Base-by-base conservation (phyloP, 306 rosid genomes). In the Casuarina equisetifolia region DNA sequence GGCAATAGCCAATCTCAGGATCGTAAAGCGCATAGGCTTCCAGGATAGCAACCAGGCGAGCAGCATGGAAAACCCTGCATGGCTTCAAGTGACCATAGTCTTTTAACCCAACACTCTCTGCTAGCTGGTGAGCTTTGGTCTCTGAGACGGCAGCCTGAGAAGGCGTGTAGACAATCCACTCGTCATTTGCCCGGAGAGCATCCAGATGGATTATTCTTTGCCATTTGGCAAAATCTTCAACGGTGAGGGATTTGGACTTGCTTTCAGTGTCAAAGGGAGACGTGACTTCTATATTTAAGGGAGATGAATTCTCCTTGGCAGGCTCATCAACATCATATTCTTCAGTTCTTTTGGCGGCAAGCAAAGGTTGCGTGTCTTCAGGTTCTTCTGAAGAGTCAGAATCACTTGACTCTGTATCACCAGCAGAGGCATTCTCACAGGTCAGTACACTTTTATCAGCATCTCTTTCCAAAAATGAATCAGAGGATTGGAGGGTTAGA, bases 1-100 rank as follows among this genome's bases (percentile, higher is more conserved):
- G 98, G 86, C 98, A 95, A 85, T 95, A 95, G 53, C 98, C 98
- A 75, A 95, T 95, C 86, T 95, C 98, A 45, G 98, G 97, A 81
- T 95, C 98, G 42, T 87, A 85, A 17, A 95, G 82, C 50, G 98
- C 98, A 82, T 95, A 95, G 19, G 98, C 98, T 91, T 95, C 98
- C 38, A 95, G 97, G 73, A 92, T 91, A 52, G 98, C 94, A 81
- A 95, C 98, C 59, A 95, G 80, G 15, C 98, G 89, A 59, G 97
- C 94, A 70, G 98, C 97, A 75, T 95, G 98, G 75, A 89, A 87
- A 69, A 95, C 86, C 80, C 97, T 85, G 77, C 85, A 63, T 58
- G 98, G 89, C 64, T 95, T 96, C 54, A 95, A 81, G 86, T 92
- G 97, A 81, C 86, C 84, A 71, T 92, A 95, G 83, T 95, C 98